These are phyloP conservation scores for Aspergillus bridgeri DNA, from an alignment of 495 filamentous ascomycete species.

Conservation along the genomic window DNA sequence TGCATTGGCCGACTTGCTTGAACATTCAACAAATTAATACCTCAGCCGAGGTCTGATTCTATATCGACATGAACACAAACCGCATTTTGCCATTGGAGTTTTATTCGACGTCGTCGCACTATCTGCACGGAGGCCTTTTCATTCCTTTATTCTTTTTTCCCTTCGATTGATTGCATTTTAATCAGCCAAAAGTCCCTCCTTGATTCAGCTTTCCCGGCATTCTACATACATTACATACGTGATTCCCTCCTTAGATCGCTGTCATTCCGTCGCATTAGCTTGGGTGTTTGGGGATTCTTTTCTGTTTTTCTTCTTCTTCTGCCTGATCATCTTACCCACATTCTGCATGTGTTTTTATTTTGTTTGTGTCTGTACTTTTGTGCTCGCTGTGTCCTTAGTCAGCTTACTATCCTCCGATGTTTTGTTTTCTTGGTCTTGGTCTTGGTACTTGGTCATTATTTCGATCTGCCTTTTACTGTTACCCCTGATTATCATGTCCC, in stretches of 20 bases:
- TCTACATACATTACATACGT: not conserved
- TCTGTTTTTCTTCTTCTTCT: conserved; percentile 3
- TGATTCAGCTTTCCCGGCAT: not conserved
- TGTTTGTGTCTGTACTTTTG: not conserved
- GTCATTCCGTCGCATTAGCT: conserved; percentile 13
- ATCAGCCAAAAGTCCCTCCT: conserved; percentile 16
- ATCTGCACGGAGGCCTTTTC: not conserved
- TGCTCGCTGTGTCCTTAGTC: conserved; percentile 3
- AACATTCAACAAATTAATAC: too few species aligned
- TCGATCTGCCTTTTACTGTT: not conserved
- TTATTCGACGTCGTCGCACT: not conserved
- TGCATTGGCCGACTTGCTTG: too few species aligned
- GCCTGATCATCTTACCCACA: not conserved
- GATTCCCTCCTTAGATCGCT: conserved; percentile 9
- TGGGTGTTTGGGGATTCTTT: conserved; percentile 16
- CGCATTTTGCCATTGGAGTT: not conserved
- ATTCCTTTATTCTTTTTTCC: not conserved
- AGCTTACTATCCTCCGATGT: conserved; percentile 1
- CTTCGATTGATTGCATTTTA: not conserved
- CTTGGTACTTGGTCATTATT: not conserved
- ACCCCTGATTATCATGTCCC: not conserved
- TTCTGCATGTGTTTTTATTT: not conserved
- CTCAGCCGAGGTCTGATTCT: too few species aligned
- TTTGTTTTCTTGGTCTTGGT: not conserved
- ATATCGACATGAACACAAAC: not conserved